phyloP scores from a whole-genome alignment of 2,329 filamentous ascomycete species.

The Lecanosticta acicola region DNA sequence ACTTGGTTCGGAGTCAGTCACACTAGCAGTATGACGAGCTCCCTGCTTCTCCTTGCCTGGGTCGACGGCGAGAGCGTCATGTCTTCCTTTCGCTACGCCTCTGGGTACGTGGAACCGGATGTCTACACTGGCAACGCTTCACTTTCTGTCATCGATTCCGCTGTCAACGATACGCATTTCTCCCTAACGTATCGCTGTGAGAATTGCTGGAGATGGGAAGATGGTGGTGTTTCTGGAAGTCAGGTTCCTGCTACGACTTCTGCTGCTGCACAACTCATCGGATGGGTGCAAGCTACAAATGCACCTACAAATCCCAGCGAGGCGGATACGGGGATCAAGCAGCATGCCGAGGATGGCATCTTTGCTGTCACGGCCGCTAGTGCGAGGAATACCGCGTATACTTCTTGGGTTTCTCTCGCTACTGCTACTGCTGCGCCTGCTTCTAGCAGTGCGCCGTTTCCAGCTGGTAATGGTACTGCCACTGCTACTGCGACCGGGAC shows the following conservation, averaged over 20 bases:
- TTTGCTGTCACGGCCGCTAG: slow-evolving; percentile 45
- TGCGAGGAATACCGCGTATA: slow-evolving; percentile 43
- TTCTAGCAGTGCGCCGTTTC: slow-evolving; percentile 17
- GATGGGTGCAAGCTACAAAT: slow-evolving; percentile 28
- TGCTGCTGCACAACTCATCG: slow-evolving; percentile 29
- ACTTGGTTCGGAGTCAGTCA: slow-evolving; percentile 57
- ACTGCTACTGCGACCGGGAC: slow-evolving; percentile 15
- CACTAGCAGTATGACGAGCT: slow-evolving; percentile 53
- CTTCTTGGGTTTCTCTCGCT: slow-evolving; percentile 34
- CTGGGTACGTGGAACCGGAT: slow-evolving; percentile 55
- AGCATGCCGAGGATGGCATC: slow-evolving; percentile 54
- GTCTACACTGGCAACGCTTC: slow-evolving; percentile 58
- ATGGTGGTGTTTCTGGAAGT: slow-evolving; percentile 36
- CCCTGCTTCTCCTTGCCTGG: slow-evolving; percentile 55
- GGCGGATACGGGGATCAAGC: slow-evolving; percentile 43
- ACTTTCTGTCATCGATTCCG: slow-evolving; percentile 55
- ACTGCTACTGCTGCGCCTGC: slow-evolving; percentile 38
- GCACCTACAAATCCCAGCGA: slow-evolving; percentile 28
- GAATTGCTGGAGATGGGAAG: slow-evolving; percentile 42
- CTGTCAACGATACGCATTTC: slow-evolving; percentile 54
- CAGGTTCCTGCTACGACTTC: slow-evolving; percentile 33
- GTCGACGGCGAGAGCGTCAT: slow-evolving; percentile 49
- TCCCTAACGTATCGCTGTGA: slow-evolving; percentile 62
- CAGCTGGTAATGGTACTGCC: slow-evolving; percentile 4
- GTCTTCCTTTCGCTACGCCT: slow-evolving; percentile 54